A percentile compares a stretch with the other conserved stretches of the same genome.
Evolutionary conservation across 495 filamentous ascomycete genomes (phyloP).

Genomic region (Venustampulla echinocandica): DNA sequence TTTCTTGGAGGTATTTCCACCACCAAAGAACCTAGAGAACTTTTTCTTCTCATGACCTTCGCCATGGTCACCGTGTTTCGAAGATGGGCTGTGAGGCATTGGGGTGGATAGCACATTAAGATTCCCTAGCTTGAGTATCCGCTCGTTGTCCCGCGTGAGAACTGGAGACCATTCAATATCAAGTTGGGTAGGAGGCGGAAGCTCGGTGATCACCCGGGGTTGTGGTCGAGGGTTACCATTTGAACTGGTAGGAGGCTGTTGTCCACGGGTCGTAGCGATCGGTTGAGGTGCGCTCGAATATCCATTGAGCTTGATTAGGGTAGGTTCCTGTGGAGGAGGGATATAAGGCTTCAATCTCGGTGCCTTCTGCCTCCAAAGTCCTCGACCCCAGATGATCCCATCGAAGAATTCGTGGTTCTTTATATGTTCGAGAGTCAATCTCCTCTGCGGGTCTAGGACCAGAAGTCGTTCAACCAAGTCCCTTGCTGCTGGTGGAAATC

Average conservation of each 20-base stretch:
- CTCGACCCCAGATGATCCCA: constrained; percentile 76
- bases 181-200: constrained; percentile 90
- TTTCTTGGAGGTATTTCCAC: constrained; percentile 82
- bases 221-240: constrained; percentile 46
- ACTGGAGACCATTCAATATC: constrained; percentile 99
- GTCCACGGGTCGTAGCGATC: constrained; percentile 36
- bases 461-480: constrained; percentile 90
- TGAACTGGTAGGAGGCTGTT: constrained; percentile 28
- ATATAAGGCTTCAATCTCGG: constrained; percentile 82
- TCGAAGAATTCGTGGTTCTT: constrained; percentile 97
- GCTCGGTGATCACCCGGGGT: constrained; percentile 83
- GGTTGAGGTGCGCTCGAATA: constrained; percentile 37
- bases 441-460: constrained; percentile 77
- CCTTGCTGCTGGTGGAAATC: constrained; percentile 80
- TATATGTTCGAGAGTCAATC: constrained; percentile 92
- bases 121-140: constrained; percentile 91
- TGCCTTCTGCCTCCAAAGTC: constrained; percentile 84
- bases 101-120: constrained; percentile 72
- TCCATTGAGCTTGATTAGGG: constrained; percentile 72
- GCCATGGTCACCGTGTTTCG: constrained; percentile 47
- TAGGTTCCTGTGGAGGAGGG: constrained; percentile 66
- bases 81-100: constrained; percentile 55
- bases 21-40: constrained; percentile 85
- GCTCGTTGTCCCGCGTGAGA: constrained; percentile 78
- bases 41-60: constrained; percentile 59